A percentile compares a stretch with the other conserved stretches of the same genome.
Evolutionary conservation across 768 basidiomycete genomes (phyloP).

Genomic region (Naematelia encephala): DNA sequence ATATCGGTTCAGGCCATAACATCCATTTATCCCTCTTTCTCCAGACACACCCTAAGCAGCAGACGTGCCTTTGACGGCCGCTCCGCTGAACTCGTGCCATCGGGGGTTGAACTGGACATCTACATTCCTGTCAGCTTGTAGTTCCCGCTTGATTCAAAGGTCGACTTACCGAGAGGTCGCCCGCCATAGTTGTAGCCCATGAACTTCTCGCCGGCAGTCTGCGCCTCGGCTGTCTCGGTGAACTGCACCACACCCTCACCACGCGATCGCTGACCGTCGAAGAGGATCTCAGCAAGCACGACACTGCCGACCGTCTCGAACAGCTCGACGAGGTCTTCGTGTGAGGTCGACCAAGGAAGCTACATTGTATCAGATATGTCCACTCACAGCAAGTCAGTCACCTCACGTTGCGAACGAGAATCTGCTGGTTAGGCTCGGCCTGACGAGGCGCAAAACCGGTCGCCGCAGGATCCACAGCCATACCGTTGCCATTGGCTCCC

Average conservation of each 20-base stretch:
- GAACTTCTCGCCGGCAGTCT: constrained; percentile 97
- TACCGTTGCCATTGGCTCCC: constrained; percentile 52
- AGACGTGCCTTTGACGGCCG: constrained; percentile 73
- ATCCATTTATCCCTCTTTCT: too few species aligned
- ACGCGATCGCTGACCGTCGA: constrained; percentile 86
- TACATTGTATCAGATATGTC: constrained; percentile 44
- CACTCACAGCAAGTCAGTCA: background rate
- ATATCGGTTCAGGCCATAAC: too few species aligned
- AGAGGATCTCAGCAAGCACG: constrained; percentile 88
- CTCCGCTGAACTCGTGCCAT: constrained; percentile 88
- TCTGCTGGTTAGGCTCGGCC: constrained; percentile 89
- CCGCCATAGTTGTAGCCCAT: constrained; percentile 94
- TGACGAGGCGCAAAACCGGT: constrained; percentile 25
- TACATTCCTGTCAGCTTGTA: constrained; percentile 35
- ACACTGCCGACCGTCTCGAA: constrained; percentile 98
- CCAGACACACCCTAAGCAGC: constrained; percentile 12
- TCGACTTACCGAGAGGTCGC: constrained; percentile 67
- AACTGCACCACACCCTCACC: constrained; percentile 97
- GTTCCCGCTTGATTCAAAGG: background rate
- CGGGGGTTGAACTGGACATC: constrained; percentile 94
- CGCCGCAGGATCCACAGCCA: constrained; percentile 42
- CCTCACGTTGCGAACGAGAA: constrained; percentile 96
- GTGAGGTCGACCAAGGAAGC: constrained; percentile 98
- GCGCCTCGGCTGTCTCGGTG: constrained; percentile 76
- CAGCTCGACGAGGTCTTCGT: constrained; percentile 94